Evolutionary conservation across 2,329 filamentous ascomycete species (phyloP), one percentile per base, ranked within the genome.

Genomic region (Aspergillus pseudoviridinutans): DNA sequence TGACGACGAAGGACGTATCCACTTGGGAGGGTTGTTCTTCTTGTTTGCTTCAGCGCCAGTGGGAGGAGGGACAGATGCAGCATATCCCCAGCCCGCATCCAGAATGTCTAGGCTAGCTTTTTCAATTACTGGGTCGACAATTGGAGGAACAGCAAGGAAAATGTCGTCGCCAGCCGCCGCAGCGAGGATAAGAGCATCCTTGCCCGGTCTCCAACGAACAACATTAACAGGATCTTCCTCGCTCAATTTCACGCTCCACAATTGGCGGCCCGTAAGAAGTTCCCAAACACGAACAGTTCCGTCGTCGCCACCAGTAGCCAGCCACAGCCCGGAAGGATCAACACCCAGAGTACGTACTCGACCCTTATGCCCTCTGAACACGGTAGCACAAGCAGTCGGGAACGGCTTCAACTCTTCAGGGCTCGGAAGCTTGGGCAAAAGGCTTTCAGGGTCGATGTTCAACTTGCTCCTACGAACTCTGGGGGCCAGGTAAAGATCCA

Each of bases 371-470:
- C 93, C 93, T 61, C 86, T 82, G 80, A 94, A 97, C 12, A 96
- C 83, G 5, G 91, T 91, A 49, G 92, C 89, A 66, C 90, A 93
- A 8, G 91, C 86, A 0, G 92, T 96, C 14, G 94, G 94, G 81
- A 97, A 99, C 1, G 94, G 94, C 68, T 91, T 91, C 57, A 99
- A 82, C 68, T 99, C 93, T 67, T 96, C 91, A 0, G 94, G 93
- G 58, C 89, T 90, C 7, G 95, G 94, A 7, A 99, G 82, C 73
- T 97, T 97, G 12, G 94, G 93, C 38, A 99, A 83, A 52, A 99
- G 80, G 41, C 91, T 96, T 74, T 90, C 89, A 3, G 94, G 94
- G 68, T 99, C 94, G 69, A 99, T 97, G 76, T 97, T 96, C 69
- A 99, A 85, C 74, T 92, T 90, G 79, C 92, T 97, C 74, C 95